A percentile compares a stretch with the other conserved stretches of the same genome.
Evolutionary conservation across 2,329 filamentous ascomycete genomes (phyloP).

Genomic region (Penicillium brasilianum): DNA sequence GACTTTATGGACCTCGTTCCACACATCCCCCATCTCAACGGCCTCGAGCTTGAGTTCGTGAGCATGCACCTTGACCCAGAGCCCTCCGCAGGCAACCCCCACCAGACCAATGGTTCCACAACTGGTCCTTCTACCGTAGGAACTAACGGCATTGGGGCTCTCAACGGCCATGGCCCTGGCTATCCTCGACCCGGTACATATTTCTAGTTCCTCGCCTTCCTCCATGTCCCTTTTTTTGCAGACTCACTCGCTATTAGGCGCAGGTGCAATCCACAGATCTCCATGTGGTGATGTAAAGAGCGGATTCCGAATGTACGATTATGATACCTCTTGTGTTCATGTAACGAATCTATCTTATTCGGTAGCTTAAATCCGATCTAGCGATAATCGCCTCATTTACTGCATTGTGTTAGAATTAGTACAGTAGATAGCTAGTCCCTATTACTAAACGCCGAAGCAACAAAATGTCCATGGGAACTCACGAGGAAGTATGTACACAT

Average conservation of each 20-base stretch:
- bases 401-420: not conserved
- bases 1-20: conserved; percentile 57
- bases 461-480: not conserved
- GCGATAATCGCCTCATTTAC: not conserved
- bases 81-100: conserved; percentile 29
- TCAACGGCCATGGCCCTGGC: conserved; percentile 45
- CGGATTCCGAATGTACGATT: conserved; percentile 48
- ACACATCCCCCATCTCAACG: conserved; percentile 54
- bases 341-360: conserved; percentile 31
- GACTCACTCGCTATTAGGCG: conserved; percentile 26
- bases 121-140: conserved; percentile 28
- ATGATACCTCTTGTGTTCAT: conserved; percentile 48
- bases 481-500: not conserved
- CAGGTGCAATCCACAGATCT: conserved; percentile 27
- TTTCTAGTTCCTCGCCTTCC: conserved; percentile 33
- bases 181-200: conserved; percentile 48
- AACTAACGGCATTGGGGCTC: conserved; percentile 34
- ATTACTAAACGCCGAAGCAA: not conserved
- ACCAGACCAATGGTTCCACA: conserved; percentile 40
- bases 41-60: conserved; percentile 45
- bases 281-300: conserved; percentile 37
- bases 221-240: conserved; percentile 26
- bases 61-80: conserved; percentile 50
- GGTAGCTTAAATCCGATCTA: conserved; percentile 12
- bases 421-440: not conserved